Evolutionary conservation across 2,329 filamentous ascomycete genomes (phyloP).

Genomic region (Aspergillus felis): DNA sequence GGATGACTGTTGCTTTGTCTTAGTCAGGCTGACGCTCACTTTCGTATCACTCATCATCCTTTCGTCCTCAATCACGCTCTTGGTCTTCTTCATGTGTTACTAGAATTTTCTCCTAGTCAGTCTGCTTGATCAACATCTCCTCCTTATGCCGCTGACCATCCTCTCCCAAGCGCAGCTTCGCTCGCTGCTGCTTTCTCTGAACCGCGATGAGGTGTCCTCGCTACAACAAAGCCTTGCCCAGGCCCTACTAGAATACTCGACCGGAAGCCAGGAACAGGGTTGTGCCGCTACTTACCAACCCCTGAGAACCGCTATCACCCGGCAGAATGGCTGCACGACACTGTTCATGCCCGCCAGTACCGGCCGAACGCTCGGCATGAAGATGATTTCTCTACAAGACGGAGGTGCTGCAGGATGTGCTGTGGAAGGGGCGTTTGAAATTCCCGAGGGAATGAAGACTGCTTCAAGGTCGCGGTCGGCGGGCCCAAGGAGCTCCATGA

Average conservation of each 20-base stretch:
- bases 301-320: slow-evolving; percentile 56
- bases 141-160: slow-evolving; percentile 56
- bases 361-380: slow-evolving; percentile 58
- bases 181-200: slow-evolving; percentile 52
- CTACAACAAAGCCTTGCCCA: slow-evolving; percentile 57
- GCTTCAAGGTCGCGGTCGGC: slow-evolving; percentile 13
- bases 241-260: slow-evolving; percentile 63
- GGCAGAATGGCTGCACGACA: slow-evolving; percentile 59
- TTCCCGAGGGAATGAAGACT: slow-evolving; percentile 12
- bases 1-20: neutral
- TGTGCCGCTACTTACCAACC: slow-evolving; percentile 61
- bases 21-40: neutral
- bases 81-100: neutral
- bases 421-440: slow-evolving; percentile 29
- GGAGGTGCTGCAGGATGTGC: slow-evolving; percentile 26
- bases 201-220: slow-evolving; percentile 53
- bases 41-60: neutral
- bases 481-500: slow-evolving; percentile 28
- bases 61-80: neutral
- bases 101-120: neutral
- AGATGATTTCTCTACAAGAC: slow-evolving; percentile 57
- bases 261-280: slow-evolving; percentile 55
- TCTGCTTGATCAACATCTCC: neutral
- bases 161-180: slow-evolving; percentile 56
- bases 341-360: slow-evolving; percentile 66